phyloP scores from a whole-genome alignment of 768 basidiomycete species.

The Panaeolus cyanescens region DNA sequence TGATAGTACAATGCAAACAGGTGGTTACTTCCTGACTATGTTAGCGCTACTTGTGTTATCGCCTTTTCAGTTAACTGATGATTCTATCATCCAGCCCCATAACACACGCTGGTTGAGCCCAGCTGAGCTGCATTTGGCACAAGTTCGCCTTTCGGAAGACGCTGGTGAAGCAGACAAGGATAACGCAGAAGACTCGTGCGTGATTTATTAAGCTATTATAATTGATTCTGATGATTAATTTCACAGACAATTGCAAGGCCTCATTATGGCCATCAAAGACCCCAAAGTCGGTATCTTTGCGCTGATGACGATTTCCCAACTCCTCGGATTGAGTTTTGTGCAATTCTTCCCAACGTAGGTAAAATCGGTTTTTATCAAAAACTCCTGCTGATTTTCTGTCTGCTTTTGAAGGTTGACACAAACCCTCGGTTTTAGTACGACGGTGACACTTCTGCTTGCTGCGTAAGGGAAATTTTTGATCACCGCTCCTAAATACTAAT shows the following conservation, averaged over 20 bases:
- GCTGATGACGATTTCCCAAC: constrained; percentile 48
- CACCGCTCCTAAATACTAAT: not conserved
- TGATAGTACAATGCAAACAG: constrained; percentile 25
- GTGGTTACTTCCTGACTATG: constrained; percentile 61
- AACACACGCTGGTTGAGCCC: constrained; percentile 63
- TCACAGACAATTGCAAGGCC: constrained; percentile 47
- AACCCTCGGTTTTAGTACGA: constrained; percentile 64
- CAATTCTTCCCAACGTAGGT: constrained; percentile 61
- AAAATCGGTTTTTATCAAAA: not conserved
- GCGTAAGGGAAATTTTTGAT: constrained; percentile 41
- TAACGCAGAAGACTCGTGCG: constrained; percentile 57
- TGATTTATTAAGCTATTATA: constrained; percentile 2
- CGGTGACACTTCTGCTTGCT: constrained; percentile 57
- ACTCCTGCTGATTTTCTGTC: not conserved
- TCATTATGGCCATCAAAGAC: constrained; percentile 59
- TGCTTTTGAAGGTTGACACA: constrained; percentile 43
- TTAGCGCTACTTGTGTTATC: too few species aligned
- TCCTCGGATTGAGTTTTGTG: constrained; percentile 59
- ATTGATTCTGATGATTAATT: not conserved
- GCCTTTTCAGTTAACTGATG: too few species aligned
- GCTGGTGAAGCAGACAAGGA: constrained; percentile 69
- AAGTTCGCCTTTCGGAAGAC: constrained; percentile 67
- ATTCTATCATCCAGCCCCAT: constrained; percentile 39
- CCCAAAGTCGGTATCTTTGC: constrained; percentile 56
- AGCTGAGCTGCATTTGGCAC: constrained; percentile 57